Conservation (phyloP, 768 basidiomycete species). For the Trametes maxima region DNA sequence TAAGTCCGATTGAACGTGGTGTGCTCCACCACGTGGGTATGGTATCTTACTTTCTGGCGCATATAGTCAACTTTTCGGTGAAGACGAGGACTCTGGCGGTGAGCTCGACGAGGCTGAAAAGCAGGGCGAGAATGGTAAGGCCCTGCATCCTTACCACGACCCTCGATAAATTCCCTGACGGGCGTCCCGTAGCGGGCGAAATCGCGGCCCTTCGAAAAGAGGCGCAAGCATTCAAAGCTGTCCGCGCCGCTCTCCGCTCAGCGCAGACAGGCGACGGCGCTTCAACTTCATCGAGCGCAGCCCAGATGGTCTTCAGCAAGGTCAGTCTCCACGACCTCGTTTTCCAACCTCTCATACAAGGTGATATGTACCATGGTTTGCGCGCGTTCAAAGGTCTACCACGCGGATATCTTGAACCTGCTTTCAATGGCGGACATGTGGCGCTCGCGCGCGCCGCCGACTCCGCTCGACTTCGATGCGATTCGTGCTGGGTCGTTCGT, state of each 20-base stretch:
- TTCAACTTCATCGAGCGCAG: conserved; percentile 45
- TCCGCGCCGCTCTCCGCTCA: conserved; percentile 68
- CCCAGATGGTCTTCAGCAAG: conserved; percentile 82
- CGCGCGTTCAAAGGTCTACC: conserved; percentile 71
- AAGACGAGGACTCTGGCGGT: conserved; percentile 77
- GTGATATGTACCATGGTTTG: neutral
- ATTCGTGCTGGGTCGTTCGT: conserved; percentile 69
- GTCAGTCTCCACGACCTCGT: conserved; percentile 39
- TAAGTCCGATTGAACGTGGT: conserved; percentile 39
- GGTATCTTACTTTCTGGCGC: neutral
- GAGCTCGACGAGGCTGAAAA: conserved; percentile 93
- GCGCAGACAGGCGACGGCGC: conserved; percentile 27
- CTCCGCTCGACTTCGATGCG: conserved; percentile 77
- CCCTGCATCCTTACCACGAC: neutral
- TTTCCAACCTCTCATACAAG: neutral
- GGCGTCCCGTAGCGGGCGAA: conserved; percentile 67
- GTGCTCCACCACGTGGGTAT: neutral
- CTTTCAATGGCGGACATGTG: conserved; percentile 98
- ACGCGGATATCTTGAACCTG: conserved; percentile 83
- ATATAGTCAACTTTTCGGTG: conserved; percentile 87
- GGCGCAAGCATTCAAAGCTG: conserved; percentile 83
- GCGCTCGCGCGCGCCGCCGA: conserved; percentile 85
- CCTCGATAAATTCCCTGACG: neutral
- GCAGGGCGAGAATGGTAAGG: conserved; percentile 88
- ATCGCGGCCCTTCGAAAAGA: conserved; percentile 89